phyloP scores from a whole-genome alignment of 2,329 filamentous ascomycete species.

The Corniculantispora saksenae region DNA sequence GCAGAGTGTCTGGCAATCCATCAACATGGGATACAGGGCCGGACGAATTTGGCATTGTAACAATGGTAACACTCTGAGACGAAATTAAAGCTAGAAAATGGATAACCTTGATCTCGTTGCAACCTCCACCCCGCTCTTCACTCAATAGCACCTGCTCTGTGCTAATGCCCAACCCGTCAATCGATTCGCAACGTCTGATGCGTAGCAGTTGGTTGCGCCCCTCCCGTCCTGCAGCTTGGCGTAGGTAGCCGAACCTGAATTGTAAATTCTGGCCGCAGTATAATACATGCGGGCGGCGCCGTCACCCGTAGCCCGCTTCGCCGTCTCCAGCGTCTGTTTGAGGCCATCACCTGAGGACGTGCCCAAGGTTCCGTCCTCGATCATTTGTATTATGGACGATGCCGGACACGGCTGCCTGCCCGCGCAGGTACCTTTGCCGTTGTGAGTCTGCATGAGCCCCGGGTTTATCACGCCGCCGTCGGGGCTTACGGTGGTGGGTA shows the following conservation, averaged over 20 bases:
- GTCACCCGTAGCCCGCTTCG: too few species aligned
- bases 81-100: too few species aligned
- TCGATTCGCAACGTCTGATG: constrained; percentile 45
- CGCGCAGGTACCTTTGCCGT: not conserved
- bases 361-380: constrained; percentile 29
- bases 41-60: too few species aligned
- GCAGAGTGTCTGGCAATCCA: too few species aligned
- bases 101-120: too few species aligned
- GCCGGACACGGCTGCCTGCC: constrained; percentile 11
- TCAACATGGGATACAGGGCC: too few species aligned
- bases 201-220: constrained; percentile 52
- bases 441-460: constrained; percentile 14
- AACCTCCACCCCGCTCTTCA: too few species aligned
- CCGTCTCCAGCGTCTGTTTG: constrained; percentile 35
- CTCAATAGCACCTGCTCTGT: too few species aligned
- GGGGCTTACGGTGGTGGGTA: not conserved
- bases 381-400: constrained; percentile 5
- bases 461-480: constrained; percentile 13
- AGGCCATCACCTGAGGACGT: constrained; percentile 44
- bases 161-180: constrained; percentile 16
- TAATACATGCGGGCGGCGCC: constrained; percentile 42
- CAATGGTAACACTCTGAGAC: too few species aligned
- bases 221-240: constrained; percentile 40
- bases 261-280: constrained; percentile 49
- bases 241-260: constrained; percentile 42